Base-by-base conservation (phyloP, 2,329 filamentous ascomycete species). In the Epicoccum sorghinum region DNA sequence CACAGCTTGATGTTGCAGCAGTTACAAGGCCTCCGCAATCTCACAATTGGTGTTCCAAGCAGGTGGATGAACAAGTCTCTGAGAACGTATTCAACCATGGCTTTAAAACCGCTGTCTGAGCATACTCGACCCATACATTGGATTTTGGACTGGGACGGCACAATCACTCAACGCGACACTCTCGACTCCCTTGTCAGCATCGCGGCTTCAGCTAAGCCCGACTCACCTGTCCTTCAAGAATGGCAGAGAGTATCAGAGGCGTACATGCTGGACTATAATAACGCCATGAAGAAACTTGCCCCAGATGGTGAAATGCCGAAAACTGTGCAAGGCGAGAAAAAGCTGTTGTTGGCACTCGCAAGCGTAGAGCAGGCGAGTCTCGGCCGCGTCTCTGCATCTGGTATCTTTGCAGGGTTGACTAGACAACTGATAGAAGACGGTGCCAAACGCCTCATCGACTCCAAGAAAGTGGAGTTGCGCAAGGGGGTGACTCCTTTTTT, bases 121-220 rank as follows among this genome's bases (percentile, higher is more conserved):
- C 55, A 27, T 18, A 35, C 3, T 32, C 35, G 47, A 14, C 60
- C 64, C 14, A 61, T 77, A 12, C 70, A 75, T 39, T 70, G 76
- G 60, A 58, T 80, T 7, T 64, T 81, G 12, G 79, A 82, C 64
- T 81, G 75, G 71, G 79, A 82, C 58, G 78, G 78, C 49, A 81
- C 79, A 0, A 62, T 80, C 25, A 80, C 79, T 10, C 60, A 64
- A 36, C 69, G 69, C 22, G 79, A 82, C 58, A 80, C 79, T 0
- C 72, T 81, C 44, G 61, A 73, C n/a, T 50, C 76, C 12, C 70
- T 81, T 8, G 77, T 74, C 36, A 63, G 66, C 29, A 73, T 80
- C 12, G 70, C 74, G 2, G 61, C 65, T n/a, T 59, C 69, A 25
- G 40, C 48, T 24, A 72, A 67, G 22, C 63, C 67, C 12, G 52